phyloP scores from a whole-genome alignment of 768 basidiomycete species.

The Boletus tomentosulus region DNA sequence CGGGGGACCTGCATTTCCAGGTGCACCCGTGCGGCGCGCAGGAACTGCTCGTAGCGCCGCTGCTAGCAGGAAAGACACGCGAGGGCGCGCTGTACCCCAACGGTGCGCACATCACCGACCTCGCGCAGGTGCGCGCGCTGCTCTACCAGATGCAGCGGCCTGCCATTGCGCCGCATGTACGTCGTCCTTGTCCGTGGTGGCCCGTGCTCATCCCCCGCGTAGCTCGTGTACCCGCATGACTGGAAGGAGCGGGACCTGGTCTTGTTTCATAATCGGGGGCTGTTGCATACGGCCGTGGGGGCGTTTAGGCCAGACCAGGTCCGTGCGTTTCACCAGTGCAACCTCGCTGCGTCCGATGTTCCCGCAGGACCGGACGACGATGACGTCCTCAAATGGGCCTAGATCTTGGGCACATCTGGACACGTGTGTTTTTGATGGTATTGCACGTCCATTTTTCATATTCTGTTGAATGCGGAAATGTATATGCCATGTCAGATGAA shows the following conservation, averaged over 20 bases:
- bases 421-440: no score
- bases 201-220: background rate
- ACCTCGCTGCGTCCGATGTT: constrained; percentile 49
- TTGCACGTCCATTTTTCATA: no score
- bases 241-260: constrained; percentile 70
- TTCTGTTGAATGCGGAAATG: no score
- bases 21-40: constrained; percentile 79
- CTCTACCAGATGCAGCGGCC: constrained; percentile 88
- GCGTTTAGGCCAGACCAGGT: constrained; percentile 51
- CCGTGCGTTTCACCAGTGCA: constrained; percentile 53
- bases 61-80: constrained; percentile 55
- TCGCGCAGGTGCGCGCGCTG: constrained; percentile 66
- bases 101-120: constrained; percentile 70
- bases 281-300: constrained; percentile 66
- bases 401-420: no score
- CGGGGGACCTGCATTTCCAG: constrained; percentile 78
- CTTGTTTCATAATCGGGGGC: constrained; percentile 70
- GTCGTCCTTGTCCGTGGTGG: background rate
- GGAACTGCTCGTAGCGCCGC: constrained; percentile 67
- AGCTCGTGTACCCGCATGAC: constrained; percentile 86
- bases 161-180: constrained; percentile 73
- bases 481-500: no score
- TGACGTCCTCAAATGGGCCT: constrained; percentile 44
- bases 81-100: constrained; percentile 77
- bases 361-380: constrained; percentile 45